Percentiles rank a stretch among this genome's conserved stretches.
Evolutionary conservation across 2,329 filamentous ascomycete genomes (phyloP).

Genomic region (Stachybotrys echinatus): DNA sequence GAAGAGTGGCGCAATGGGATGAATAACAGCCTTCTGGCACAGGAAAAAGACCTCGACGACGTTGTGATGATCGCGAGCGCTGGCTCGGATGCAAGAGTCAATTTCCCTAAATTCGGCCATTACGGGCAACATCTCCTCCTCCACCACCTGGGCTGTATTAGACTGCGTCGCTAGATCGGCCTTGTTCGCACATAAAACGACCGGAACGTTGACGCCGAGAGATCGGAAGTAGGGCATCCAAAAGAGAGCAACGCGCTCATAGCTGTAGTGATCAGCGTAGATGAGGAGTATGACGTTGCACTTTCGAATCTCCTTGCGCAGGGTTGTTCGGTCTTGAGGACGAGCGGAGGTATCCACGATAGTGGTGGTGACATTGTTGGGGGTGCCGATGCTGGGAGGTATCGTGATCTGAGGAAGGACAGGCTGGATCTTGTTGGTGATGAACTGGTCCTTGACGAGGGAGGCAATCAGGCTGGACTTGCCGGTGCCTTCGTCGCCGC

Average conservation of each 20-base stretch:
- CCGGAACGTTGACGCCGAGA: constrained; percentile 95
- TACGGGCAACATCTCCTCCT: constrained; percentile 96
- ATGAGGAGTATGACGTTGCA: constrained; percentile 95
- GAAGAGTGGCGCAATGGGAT: constrained; percentile 92
- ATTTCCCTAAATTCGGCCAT: constrained; percentile 99
- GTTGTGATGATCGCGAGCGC: constrained; percentile 85
- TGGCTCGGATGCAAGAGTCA: constrained; percentile 93
- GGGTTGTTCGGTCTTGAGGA: constrained; percentile 82
- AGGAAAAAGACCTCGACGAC: constrained; percentile 97
- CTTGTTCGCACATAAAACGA: constrained; percentile 96
- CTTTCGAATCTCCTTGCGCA: constrained; percentile 92
- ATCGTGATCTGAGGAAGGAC: constrained; percentile 94
- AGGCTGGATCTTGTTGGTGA: constrained; percentile 90
- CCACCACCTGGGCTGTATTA: constrained; percentile 76
- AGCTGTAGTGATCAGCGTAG: constrained; percentile 98
- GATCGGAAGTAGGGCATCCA: constrained; percentile 99
- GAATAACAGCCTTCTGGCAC: constrained; percentile 95
- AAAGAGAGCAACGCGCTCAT: constrained; percentile 92
- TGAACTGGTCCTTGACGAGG: constrained; percentile 94
- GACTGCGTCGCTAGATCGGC: constrained; percentile 76
- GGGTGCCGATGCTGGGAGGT: constrained; percentile 85
- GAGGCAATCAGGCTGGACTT: constrained; percentile 93
- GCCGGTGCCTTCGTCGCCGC: constrained; percentile 92
- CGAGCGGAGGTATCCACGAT: constrained; percentile 96
- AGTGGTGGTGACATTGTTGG: constrained; percentile 94